phyloP scores from a whole-genome alignment of 192 early-diverging fungal species.

The Coemansia sp. region DNA sequence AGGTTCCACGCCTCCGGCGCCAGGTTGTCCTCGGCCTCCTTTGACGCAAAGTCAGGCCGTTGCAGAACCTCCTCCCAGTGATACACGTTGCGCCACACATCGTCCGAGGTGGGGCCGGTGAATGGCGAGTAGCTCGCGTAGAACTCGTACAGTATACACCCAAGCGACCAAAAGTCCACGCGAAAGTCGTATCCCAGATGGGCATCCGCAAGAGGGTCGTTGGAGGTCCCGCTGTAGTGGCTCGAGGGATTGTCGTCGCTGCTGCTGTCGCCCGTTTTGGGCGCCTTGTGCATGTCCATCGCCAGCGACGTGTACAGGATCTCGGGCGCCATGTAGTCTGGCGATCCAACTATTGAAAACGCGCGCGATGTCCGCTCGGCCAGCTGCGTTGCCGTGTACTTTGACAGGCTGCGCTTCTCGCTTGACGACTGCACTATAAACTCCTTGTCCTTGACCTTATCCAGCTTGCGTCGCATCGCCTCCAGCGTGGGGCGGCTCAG shows the following conservation, averaged over 20 bases:
- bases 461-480: conserved; percentile 56
- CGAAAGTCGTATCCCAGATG: conserved; percentile 63
- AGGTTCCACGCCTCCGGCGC: conserved; percentile 76
- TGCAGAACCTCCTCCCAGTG: conserved; percentile 76
- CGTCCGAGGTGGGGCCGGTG: conserved; percentile 64
- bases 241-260: conserved; percentile 38
- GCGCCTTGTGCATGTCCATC: conserved; percentile 25
- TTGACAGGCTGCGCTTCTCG: conserved; percentile 52
- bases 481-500: conserved; percentile 56
- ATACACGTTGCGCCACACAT: conserved; percentile 84
- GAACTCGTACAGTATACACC: conserved; percentile 78
- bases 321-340: conserved; percentile 95
- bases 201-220: conserved; percentile 58
- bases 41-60: conserved; percentile 71
- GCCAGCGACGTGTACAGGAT: conserved; percentile 63
- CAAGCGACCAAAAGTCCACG: conserved; percentile 76
- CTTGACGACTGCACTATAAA: conserved; percentile 49
- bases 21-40: conserved; percentile 79
- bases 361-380: conserved; percentile 56
- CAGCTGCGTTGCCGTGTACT: conserved; percentile 44
- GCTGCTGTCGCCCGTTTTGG: conserved; percentile 20
- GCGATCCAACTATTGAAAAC: conserved; percentile 83
- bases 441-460: conserved; percentile 58
- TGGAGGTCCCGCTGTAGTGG: conserved; percentile 31
- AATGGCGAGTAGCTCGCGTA: conserved; percentile 77